phyloP scores from a whole-genome alignment of 2,329 filamentous ascomycete species.

The Fusarium heterosporum region DNA sequence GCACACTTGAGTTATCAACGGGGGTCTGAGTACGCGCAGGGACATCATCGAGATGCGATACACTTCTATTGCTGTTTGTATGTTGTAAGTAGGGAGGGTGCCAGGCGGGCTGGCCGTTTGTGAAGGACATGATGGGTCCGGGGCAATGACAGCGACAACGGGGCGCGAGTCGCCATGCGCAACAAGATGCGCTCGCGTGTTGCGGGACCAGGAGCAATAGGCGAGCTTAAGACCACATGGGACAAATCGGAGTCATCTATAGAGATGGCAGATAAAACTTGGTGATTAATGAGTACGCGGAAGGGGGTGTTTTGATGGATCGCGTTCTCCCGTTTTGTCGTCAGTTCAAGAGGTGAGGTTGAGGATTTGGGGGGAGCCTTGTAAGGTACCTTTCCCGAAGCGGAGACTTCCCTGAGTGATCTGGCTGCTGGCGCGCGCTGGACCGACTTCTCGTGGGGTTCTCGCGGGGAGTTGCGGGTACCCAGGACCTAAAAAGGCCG shows the following conservation, averaged over 20 bases:
- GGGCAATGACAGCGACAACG: conserved; percentile 61
- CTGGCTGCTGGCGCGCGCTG: conserved; percentile 40
- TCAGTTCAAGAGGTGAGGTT: conserved; percentile 68
- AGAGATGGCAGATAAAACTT: conserved; percentile 62
- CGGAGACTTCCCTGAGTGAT: conserved; percentile 51
- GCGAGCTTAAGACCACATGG: conserved; percentile 62
- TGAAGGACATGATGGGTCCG: conserved; percentile 72
- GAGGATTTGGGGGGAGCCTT: conserved; percentile 59
- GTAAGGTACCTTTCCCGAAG: conserved; percentile 54
- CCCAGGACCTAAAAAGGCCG: conserved; percentile 31
- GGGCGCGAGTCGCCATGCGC: conserved; percentile 68
- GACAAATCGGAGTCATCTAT: conserved; percentile 63
- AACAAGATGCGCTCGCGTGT: conserved; percentile 63
- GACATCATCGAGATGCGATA: conserved; percentile 72
- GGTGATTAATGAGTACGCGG: conserved; percentile 53
- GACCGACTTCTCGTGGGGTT: conserved; percentile 28
- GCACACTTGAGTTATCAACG: conserved; percentile 60
- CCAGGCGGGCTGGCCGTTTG: conserved; percentile 75
- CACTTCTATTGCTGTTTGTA: conserved; percentile 60
- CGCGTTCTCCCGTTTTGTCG: conserved; percentile 61
- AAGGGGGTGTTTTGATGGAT: conserved; percentile 65
- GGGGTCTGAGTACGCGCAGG: conserved; percentile 63
- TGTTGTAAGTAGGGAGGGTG: conserved; percentile 66
- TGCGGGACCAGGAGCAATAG: conserved; percentile 60
- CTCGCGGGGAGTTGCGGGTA: conserved; percentile 39